A percentile compares a stretch with the other conserved stretches of the same genome.
Evolutionary conservation across 2,329 filamentous ascomycete genomes (phyloP).

Genomic region (Pseudocercospora crystallina): DNA sequence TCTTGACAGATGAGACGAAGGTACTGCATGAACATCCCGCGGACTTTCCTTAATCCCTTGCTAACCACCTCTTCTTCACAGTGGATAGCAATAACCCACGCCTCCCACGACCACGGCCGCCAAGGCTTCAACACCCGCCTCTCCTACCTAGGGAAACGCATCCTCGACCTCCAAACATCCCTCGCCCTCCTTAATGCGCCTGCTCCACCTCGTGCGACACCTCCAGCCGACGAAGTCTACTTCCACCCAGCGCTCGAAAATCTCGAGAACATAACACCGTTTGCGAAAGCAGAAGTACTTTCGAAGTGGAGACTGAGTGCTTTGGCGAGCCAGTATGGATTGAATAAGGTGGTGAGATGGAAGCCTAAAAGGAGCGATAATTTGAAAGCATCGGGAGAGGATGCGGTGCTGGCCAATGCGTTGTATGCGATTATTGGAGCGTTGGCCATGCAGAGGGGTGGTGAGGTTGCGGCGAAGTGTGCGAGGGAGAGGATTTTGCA

Average conservation of each 20-base stretch:
- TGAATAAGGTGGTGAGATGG: constrained; percentile 81
- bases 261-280: constrained; percentile 68
- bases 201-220: constrained; percentile 7
- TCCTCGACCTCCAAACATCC: constrained; percentile 64
- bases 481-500: constrained; percentile 74
- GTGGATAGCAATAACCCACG: constrained; percentile 95
- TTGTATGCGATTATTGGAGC: constrained; percentile 87
- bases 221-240: constrained; percentile 46
- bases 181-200: constrained; percentile 58
- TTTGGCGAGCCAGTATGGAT: constrained; percentile 68
- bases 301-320: constrained; percentile 64
- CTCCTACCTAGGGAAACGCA: constrained; percentile 74
- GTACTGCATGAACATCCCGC: constrained; percentile 15
- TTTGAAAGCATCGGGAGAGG: constrained; percentile 69
- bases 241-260: constrained; percentile 68
- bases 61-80: constrained; percentile 9
- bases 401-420: constrained; percentile 72
- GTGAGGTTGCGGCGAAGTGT: constrained; percentile 70
- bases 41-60: neutral
- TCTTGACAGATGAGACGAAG: constrained; percentile 87
- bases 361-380: constrained; percentile 75
- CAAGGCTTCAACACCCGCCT: constrained; percentile 93
- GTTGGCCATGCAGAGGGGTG: constrained; percentile 82
- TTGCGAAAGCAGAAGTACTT: constrained; percentile 62
- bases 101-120: constrained; percentile 94